A percentile compares a stretch with the other conserved stretches of the same genome.
Evolutionary conservation across 495 filamentous ascomycete species (phyloP).

Genomic region (Tuber microsphaerosporum): DNA sequence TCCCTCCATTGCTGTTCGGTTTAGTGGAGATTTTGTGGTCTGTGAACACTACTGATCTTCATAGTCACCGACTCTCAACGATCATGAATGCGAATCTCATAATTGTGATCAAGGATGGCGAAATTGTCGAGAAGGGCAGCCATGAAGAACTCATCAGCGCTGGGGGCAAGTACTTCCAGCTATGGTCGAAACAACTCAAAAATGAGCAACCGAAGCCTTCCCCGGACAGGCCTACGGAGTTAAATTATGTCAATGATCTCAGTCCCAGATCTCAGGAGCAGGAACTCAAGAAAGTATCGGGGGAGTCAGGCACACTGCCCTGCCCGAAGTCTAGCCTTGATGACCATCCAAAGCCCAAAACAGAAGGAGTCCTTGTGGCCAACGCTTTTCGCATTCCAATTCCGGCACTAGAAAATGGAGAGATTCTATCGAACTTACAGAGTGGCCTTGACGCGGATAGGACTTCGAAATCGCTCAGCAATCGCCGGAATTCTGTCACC

Average conservation of each 20-base stretch:
- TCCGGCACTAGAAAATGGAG: constrained; percentile 10
- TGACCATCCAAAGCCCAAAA: constrained; percentile 11
- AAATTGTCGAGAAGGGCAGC: constrained; percentile 58
- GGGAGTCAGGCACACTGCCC: background rate
- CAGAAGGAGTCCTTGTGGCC: background rate
- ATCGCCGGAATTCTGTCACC: constrained; percentile 17
- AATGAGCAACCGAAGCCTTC: constrained; percentile 30
- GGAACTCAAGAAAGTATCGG: constrained; percentile 27
- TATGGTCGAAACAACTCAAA: constrained; percentile 41
- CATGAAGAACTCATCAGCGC: constrained; percentile 55
- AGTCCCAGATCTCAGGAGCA: constrained; percentile 31
- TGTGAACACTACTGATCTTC: constrained; percentile 26
- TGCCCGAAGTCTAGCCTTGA: constrained; percentile 8
- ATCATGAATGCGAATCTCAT: constrained; percentile 65
- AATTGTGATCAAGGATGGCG: constrained; percentile 58
- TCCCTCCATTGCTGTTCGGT: constrained; percentile 5
- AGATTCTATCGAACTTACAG: background rate
- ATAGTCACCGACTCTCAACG: constrained; percentile 58
- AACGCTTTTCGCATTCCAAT: constrained; percentile 11
- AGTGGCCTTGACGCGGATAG: background rate
- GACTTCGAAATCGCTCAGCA: background rate
- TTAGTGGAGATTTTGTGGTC: constrained; percentile 30
- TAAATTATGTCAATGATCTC: constrained; percentile 34
- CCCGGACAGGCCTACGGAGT: constrained; percentile 18
- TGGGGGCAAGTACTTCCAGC: constrained; percentile 51